Conservation (phyloP, 2,329 filamentous ascomycete genomes). For the Dendryphion nanum region DNA sequence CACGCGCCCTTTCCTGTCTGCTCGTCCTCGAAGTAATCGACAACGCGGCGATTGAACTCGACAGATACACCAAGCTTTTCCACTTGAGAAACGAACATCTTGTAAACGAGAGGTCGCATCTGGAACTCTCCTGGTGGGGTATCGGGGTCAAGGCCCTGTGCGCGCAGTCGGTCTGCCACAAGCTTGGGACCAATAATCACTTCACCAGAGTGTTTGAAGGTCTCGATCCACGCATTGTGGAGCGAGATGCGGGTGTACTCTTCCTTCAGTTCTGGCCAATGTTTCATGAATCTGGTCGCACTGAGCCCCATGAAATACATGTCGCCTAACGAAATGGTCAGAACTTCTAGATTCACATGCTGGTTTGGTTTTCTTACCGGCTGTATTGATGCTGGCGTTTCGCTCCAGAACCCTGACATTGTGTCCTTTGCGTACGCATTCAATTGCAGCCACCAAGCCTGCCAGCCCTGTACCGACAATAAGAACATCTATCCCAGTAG, state of each 20-base stretch:
- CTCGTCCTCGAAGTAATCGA: constrained; percentile 47
- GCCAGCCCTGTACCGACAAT: constrained; percentile 41
- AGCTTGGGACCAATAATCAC: constrained; percentile 49
- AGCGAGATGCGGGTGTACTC: constrained; percentile 55
- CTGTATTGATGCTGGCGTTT: constrained; percentile 51
- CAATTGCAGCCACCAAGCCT: constrained; percentile 38
- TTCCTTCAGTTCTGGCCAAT: constrained; percentile 54
- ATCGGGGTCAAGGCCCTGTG: constrained; percentile 44
- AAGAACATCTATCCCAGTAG: constrained; percentile 41
- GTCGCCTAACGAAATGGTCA: constrained; percentile 41
- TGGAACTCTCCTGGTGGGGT: constrained; percentile 56
- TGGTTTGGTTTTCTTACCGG: constrained; percentile 38
- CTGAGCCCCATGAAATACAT: constrained; percentile 62
- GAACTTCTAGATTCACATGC: neutral
- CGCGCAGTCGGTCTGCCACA: constrained; percentile 51
- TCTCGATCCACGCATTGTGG: constrained; percentile 56
- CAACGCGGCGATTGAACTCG: constrained; percentile 42
- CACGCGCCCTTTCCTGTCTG: constrained; percentile 35
- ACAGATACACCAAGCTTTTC: constrained; percentile 45
- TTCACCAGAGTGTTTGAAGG: constrained; percentile 54
- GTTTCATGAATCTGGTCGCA: constrained; percentile 55
- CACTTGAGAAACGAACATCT: constrained; percentile 54
- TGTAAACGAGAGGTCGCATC: constrained; percentile 56
- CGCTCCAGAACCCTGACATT: constrained; percentile 43
- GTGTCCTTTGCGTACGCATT: constrained; percentile 42